A percentile compares a stretch with the other conserved stretches of the same genome.
These are phyloP conservation scores for Dendrobium nobile DNA, from an alignment of 106 monocot species.

Conservation along the genomic window DNA sequence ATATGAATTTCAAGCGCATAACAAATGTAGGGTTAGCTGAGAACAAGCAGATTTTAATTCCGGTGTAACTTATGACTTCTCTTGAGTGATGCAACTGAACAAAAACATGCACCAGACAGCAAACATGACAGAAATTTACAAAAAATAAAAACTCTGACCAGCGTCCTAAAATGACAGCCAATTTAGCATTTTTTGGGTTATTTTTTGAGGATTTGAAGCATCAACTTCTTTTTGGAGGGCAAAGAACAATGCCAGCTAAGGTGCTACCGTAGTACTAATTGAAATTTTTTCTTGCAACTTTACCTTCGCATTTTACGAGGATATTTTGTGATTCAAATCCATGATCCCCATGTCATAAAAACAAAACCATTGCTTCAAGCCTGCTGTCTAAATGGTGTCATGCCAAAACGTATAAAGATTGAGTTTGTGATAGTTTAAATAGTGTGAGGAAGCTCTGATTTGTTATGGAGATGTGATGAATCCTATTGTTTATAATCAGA, in stretches of 20 bases:
- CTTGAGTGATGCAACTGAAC: neutral
- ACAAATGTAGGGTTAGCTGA: neutral
- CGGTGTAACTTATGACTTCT: neutral
- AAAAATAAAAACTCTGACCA: neutral
- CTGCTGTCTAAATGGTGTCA: no score
- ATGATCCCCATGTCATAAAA: no score
- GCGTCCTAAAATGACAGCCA: neutral
- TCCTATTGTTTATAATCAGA: no score
- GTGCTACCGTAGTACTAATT: neutral
- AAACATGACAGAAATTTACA: neutral
- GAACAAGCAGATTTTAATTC: neutral
- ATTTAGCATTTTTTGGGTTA: neutral
- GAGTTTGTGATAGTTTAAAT: no score
- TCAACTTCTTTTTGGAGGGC: neutral
- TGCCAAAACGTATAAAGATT: no score
- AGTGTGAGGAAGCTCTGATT: no score
- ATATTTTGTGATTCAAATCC: no score
- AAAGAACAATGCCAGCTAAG: no score
- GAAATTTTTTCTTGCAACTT: no score
- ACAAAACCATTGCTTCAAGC: no score
- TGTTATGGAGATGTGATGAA: no score
- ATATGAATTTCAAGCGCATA: neutral
- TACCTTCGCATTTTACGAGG: no score
- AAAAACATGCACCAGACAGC: neutral
- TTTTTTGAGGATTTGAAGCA: neutral